These are phyloP conservation scores for Sutorius australiensis DNA, from an alignment of 768 basidiomycete species.

Conservation along the genomic window DNA sequence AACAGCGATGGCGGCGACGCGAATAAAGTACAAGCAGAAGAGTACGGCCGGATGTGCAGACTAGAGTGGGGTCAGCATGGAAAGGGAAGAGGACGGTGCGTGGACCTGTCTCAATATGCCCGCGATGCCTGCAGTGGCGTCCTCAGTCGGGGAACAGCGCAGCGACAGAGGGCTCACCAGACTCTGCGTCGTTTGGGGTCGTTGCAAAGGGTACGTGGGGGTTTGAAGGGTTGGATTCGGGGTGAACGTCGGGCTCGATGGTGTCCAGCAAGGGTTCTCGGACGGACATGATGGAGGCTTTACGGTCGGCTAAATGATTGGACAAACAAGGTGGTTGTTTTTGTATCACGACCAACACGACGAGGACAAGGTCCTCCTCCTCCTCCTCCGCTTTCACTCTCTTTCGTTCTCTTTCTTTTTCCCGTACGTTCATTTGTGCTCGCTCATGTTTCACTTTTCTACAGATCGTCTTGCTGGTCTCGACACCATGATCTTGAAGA, in stretches of 20 bases:
- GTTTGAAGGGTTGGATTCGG: constrained; percentile 29
- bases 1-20: constrained; percentile 80
- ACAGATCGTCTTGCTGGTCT: constrained; percentile 42
- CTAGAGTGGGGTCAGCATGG: constrained; percentile 35
- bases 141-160: constrained; percentile 1
- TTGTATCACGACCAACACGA: constrained; percentile 7
- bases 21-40: constrained; percentile 87
- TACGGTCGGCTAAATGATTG: not conserved
- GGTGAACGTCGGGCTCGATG: constrained; percentile 88
- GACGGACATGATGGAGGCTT: constrained; percentile 40
- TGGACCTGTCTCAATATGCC: constrained; percentile 75
- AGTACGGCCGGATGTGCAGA: constrained; percentile 80
- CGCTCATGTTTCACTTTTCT: constrained; percentile 35
- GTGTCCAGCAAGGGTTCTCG: constrained; percentile 68
- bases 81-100: constrained; percentile 1
- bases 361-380: constrained; percentile 5
- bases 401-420: not conserved
- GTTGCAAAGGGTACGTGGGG: constrained; percentile 48
- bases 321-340: not conserved
- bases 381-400: not conserved
- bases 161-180: constrained; percentile 43
- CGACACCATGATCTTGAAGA: constrained; percentile 37
- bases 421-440: constrained; percentile 13
- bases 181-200: constrained; percentile 66
- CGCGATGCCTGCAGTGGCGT: constrained; percentile 48